Evolutionary conservation across 2,329 filamentous ascomycete genomes (phyloP).

Genomic region (Calonectria montana): DNA sequence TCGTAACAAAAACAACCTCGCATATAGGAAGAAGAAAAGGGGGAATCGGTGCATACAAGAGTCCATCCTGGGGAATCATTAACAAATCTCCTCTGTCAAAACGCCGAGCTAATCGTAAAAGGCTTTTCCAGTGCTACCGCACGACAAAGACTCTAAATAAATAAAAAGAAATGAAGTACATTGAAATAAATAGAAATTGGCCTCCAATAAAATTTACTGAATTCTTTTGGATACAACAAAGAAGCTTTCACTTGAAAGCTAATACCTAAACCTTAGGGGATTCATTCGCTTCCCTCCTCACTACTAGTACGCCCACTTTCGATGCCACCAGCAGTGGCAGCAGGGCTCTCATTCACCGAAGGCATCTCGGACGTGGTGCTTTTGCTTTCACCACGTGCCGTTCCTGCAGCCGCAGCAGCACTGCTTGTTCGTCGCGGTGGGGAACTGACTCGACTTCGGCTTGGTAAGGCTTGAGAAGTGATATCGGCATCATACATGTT

Average conservation of each 20-base stretch:
- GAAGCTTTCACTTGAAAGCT: neutral
- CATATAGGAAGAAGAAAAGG: neutral
- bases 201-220: neutral
- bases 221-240: neutral
- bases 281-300: conserved; percentile 43
- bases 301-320: conserved; percentile 54
- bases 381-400: conserved; percentile 45
- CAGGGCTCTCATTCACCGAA: conserved; percentile 49
- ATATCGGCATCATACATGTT: conserved; percentile 46
- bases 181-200: neutral
- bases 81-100: conserved; percentile 21
- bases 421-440: conserved; percentile 43
- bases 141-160: conserved; percentile 18
- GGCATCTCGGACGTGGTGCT: conserved; percentile 44
- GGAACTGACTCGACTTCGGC: conserved; percentile 22
- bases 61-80: conserved; percentile 29
- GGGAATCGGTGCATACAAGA: conserved; percentile 15
- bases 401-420: conserved; percentile 48
- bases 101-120: conserved; percentile 40
- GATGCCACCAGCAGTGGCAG: conserved; percentile 53
- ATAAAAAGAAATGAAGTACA: neutral
- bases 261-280: neutral
- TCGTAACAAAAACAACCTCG: neutral
- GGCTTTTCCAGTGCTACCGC: conserved; percentile 19
- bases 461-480: conserved; percentile 30